Evolutionary conservation across 495 filamentous ascomycete species (phyloP).

Genomic region (Astrothelium macrocarpum): DNA sequence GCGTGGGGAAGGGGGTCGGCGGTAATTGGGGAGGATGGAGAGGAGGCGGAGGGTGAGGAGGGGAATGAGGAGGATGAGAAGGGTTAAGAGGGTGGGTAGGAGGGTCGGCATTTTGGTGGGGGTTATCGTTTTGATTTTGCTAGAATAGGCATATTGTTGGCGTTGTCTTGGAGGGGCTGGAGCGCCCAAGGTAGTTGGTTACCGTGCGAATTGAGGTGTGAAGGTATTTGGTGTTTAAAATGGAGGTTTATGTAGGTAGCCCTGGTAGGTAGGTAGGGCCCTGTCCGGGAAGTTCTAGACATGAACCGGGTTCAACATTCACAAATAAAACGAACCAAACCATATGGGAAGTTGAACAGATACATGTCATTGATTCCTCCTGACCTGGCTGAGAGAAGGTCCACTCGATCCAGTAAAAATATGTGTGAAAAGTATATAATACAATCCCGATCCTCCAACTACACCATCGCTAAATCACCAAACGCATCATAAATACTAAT

Average conservation of each 20-base stretch:
- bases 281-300: too few relatives aligned
- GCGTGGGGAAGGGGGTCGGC: conserved; percentile 14
- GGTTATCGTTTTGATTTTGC: not conserved
- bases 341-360: too few relatives aligned
- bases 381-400: not conserved
- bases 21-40: conserved; percentile 36
- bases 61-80: conserved; percentile 19
- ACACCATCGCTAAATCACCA: conserved; percentile 6
- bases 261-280: not conserved
- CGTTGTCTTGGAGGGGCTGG: too few relatives aligned
- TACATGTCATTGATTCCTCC: too few relatives aligned
- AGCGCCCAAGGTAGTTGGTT: too few relatives aligned
- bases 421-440: too few relatives aligned
- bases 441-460: conserved; percentile 3
- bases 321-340: too few relatives aligned
- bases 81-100: conserved; percentile 17
- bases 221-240: too few relatives aligned
- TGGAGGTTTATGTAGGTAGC: not conserved
- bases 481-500: not conserved
- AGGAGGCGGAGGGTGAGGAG: conserved; percentile 38
- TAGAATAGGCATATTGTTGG: too few relatives aligned
- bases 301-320: too few relatives aligned
- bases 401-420: not conserved
- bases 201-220: too few relatives aligned
- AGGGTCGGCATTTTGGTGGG: conserved; percentile 6